A percentile compares a stretch with the other conserved stretches of the same genome.
These are phyloP conservation scores for Penicillium thymicola DNA, from an alignment of 2,329 filamentous ascomycete genomes.

Conservation along the genomic window DNA sequence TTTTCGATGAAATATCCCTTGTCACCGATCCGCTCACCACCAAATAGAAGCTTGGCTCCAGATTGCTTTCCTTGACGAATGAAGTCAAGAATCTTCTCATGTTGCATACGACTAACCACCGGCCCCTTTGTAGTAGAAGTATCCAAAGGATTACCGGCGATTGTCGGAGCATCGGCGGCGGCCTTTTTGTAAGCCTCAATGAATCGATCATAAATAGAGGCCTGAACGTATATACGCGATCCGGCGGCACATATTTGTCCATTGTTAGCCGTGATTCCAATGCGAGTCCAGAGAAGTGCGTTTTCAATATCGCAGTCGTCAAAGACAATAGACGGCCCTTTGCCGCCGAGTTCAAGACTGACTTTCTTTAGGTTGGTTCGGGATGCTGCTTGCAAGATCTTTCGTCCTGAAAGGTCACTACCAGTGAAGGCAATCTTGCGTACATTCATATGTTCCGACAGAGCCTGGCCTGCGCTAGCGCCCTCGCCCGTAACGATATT, in stretches of 20 bases:
- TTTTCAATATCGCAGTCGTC: constrained; percentile 34
- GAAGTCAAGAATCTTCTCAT: constrained; percentile 24
- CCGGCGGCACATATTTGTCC: constrained; percentile 35
- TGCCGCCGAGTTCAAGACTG: constrained; percentile 36
- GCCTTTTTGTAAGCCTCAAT: constrained; percentile 43
- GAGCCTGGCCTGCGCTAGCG: constrained; percentile 48
- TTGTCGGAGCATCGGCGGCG: constrained; percentile 50
- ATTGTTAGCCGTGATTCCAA: constrained; percentile 30
- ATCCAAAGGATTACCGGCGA: constrained; percentile 23
- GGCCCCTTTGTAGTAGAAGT: constrained; percentile 24
- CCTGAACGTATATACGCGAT: constrained; percentile 35
- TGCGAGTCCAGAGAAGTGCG: constrained; percentile 29
- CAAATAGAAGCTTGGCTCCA: constrained; percentile 22
- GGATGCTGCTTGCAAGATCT: constrained; percentile 29
- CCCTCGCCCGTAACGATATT: constrained; percentile 61
- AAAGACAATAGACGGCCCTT: constrained; percentile 35
- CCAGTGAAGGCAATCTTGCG: constrained; percentile 38
- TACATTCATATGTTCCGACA: constrained; percentile 31
- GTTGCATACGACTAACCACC: constrained; percentile 20
- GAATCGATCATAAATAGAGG: constrained; percentile 31
- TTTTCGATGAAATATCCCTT: constrained; percentile 63
- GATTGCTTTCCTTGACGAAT: constrained; percentile 23
- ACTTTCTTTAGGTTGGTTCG: constrained; percentile 35
- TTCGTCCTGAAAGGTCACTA: constrained; percentile 26
- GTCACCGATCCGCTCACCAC: constrained; percentile 20